Evolutionary conservation across 768 basidiomycete species (phyloP).

Genomic region (Wakefieldia striispora): DNA sequence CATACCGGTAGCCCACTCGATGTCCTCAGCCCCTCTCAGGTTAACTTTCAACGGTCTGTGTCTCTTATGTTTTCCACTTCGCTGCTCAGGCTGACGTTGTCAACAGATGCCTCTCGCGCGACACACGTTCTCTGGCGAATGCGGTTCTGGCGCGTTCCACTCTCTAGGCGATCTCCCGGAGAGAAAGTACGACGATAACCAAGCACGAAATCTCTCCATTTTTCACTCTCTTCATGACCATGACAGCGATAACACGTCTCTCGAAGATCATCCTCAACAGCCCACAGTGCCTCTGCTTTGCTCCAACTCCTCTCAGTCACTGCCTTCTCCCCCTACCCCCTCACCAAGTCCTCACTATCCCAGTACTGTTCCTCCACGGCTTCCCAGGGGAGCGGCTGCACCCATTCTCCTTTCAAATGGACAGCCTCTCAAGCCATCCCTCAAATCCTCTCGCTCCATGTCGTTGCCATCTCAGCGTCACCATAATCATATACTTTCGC

Average conservation of each 20-base stretch:
- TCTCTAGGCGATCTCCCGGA: slow-evolving; percentile 47
- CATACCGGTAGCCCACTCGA: too few relatives aligned
- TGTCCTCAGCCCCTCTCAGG: too few relatives aligned
- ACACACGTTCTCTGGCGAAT: slow-evolving; percentile 38
- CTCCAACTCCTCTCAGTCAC: slow-evolving; percentile 11
- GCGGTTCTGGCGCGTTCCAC: slow-evolving; percentile 48
- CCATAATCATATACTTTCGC: slow-evolving; percentile 17
- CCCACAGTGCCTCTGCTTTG: slow-evolving; percentile 43
- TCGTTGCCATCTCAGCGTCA: not conserved
- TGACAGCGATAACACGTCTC: slow-evolving; percentile 25
- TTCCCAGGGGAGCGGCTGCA: slow-evolving; percentile 36
- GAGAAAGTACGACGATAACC: slow-evolving; percentile 24
- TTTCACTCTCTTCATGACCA: slow-evolving; percentile 21
- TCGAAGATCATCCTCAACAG: slow-evolving; percentile 12
- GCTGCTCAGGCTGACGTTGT: slow-evolving; percentile 9
- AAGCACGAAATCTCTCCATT: slow-evolving; percentile 11
- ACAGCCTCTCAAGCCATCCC: slow-evolving; percentile 81
- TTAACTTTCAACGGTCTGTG: too few relatives aligned
- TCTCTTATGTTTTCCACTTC: not conserved
- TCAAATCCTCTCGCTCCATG: slow-evolving; percentile 52
- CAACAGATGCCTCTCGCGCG: slow-evolving; percentile 14
- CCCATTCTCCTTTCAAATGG: slow-evolving; percentile 65
- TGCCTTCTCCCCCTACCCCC: slow-evolving; percentile 1
- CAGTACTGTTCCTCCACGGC: slow-evolving; percentile 9
- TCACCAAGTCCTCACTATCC: not conserved